Percentiles rank a stretch among this genome's conserved stretches.
These are phyloP conservation scores for Xylaria sp. DNA, from an alignment of 495 filamentous ascomycete species.

Conservation along the genomic window DNA sequence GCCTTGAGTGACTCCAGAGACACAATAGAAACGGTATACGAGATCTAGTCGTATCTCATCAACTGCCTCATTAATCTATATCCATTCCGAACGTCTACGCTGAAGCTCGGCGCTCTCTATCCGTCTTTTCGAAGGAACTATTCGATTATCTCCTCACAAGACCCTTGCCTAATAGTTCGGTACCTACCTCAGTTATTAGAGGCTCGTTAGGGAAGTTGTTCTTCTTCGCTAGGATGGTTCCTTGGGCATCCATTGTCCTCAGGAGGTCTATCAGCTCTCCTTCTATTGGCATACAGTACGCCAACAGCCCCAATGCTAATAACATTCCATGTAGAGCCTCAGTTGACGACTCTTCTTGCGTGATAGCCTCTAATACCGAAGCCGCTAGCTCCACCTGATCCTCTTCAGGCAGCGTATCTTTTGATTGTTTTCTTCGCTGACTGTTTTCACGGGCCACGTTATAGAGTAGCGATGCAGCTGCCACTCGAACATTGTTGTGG, in stretches of 20 bases:
- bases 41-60: neutral
- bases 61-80: neutral
- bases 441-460: constrained; percentile 78
- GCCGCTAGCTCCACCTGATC: constrained; percentile 82
- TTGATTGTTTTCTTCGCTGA: constrained; percentile 62
- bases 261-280: constrained; percentile 80
- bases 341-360: constrained; percentile 66
- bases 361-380: constrained; percentile 76
- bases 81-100: neutral
- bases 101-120: neutral
- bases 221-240: constrained; percentile 62
- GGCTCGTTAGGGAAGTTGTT: constrained; percentile 60
- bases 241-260: constrained; percentile 70
- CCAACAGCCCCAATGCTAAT: constrained; percentile 73
- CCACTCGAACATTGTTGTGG: constrained; percentile 67
- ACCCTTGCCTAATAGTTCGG: constrained; percentile 51
- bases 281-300: constrained; percentile 70
- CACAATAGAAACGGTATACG: neutral
- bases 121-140: neutral
- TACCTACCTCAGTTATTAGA: constrained; percentile 65
- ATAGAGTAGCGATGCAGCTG: constrained; percentile 82
- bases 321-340: constrained; percentile 78
- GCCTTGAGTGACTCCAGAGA: neutral
- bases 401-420: constrained; percentile 67
- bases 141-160: constrained; percentile 36